Base-by-base conservation (phyloP, 2,329 filamentous ascomycete species). In the Epichloe bromicola region DNA sequence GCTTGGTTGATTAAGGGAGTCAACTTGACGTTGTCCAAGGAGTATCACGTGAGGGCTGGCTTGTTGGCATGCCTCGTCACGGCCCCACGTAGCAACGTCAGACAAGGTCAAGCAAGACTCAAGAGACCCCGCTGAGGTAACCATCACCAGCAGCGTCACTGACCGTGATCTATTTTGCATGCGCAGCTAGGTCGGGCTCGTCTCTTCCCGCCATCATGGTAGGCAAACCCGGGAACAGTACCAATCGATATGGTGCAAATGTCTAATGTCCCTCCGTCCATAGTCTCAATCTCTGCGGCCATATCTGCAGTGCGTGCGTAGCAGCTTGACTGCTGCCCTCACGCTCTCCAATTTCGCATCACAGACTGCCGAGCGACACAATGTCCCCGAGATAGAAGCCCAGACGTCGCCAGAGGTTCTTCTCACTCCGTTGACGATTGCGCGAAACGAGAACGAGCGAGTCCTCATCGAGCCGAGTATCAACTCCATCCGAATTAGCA, bases 341-440 rank as follows among this genome's bases (percentile, higher is more conserved):
- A 91, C 88, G 53, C 57, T 65, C 33, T 91, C 89, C 68, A 94
- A 98, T 78, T 98, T 98, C 70, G 91, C 93, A 56, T 97, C 91
- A 47, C 93, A 98, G 72, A 88, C 87, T 44, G 88, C 90, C 51
- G 94, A 98, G 75, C 79, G 93, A 61, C 93, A 97, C 74, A 98
- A 98, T 75, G 91, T 97, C 44, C 93, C 93, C 55, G 93, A 98
- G 69, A 86, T 98, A 62, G 93, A 98, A 74, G 90, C 91, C 41
- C 82, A 83, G 58, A 89, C 85, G 49, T 95, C 90, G 0, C 93
- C 94, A 20, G 93, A 98, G 75, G 85, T 97, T 54, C 79, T 98
- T 20, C 76, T 98, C 54, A 95, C 93, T 63, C 90, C 91, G 17
- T 74, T 98, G 57, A 89, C 85, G 30, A 82, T 98, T 59, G 86